These are phyloP conservation scores for Smallanthus sonchifolius DNA, from an alignment of 129 eudicot species.

Conservation along the genomic window DNA sequence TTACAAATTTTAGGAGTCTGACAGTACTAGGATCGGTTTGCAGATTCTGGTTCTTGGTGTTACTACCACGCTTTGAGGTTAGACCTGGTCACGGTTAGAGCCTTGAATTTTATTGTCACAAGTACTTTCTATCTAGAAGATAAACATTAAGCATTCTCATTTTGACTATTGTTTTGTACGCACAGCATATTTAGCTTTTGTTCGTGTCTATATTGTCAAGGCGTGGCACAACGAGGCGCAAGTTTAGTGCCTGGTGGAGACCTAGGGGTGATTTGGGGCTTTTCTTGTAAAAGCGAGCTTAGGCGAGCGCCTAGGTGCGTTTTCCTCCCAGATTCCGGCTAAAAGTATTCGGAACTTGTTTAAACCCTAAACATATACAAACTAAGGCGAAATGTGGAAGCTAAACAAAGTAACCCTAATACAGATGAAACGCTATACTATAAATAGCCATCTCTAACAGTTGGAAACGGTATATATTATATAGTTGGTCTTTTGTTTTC, in stretches of 20 bases:
- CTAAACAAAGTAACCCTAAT: background rate
- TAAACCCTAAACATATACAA: too few relatives aligned
- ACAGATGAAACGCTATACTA: background rate
- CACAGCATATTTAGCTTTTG: background rate
- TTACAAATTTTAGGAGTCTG: background rate
- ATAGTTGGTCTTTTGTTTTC: background rate
- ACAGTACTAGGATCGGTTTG: background rate
- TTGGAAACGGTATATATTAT: background rate
- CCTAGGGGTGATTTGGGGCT: too few relatives aligned
- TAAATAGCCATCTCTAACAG: background rate
- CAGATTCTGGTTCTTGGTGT: background rate
- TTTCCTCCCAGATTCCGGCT: too few relatives aligned
- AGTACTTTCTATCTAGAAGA: background rate
- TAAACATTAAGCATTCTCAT: background rate
- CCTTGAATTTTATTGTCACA: background rate
- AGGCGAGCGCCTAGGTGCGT: too few relatives aligned
- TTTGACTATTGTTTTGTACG: background rate
- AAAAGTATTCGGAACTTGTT: too few relatives aligned
- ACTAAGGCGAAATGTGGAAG: background rate
- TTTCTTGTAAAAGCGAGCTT: too few relatives aligned
- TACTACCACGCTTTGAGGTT: background rate
- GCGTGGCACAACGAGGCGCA: too few relatives aligned
- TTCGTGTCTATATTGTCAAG: background rate
- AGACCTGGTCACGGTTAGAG: background rate
- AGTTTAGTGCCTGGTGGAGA: too few relatives aligned